Evolutionary conservation across 768 basidiomycete genomes (phyloP), one percentile per base, ranked within the genome.

Genomic region (Rhizopogon salebrosus): DNA sequence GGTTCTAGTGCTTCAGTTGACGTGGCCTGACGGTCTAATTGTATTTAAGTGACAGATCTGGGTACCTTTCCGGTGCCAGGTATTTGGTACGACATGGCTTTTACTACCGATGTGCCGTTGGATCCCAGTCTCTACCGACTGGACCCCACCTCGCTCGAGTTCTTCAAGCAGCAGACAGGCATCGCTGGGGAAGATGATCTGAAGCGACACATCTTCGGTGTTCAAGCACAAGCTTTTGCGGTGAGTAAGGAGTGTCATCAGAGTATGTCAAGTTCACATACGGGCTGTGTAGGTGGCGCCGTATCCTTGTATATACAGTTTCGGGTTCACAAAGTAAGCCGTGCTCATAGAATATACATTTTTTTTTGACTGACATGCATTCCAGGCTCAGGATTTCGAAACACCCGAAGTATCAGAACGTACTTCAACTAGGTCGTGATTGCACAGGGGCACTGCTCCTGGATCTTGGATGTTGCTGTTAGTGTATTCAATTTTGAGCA

Each of bases 401-500:
- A 23, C 41, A 55, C 37, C 58, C 58, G 5, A 52, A 41, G 11
- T 71, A 68, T 50, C 29, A 63, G 16, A 31, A 58, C 3, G 55
- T 74, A 20, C 61, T 77, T 22, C 61, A 65, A 40, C 59, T 78
- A 3, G 75, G 69, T 7, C 65, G 54, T 51, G 68, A 71, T 35
- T 66, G 73, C 27, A 20, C 56, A 14, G 68, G 60, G 5, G 69
- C 75, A 1, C 60, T 78, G 18, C 60, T 78, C 18, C 66, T 79
- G 20, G 78, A 79, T 46, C 63, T 78, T 4, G 76, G 72, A 14
- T 75, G 76, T 57, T 75, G 75, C 55, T 66, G 74, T 78, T 53
- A 37, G 69, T 60, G 14, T 14, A 11, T 39, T 42, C 14, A 7
- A 18, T 37, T 38, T 27, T 26, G n/a, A 35, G 8, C 20, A 31